These are phyloP conservation scores for Asterophora lycoperdoides DNA, from an alignment of 768 basidiomycete genomes.

Conservation along the genomic window DNA sequence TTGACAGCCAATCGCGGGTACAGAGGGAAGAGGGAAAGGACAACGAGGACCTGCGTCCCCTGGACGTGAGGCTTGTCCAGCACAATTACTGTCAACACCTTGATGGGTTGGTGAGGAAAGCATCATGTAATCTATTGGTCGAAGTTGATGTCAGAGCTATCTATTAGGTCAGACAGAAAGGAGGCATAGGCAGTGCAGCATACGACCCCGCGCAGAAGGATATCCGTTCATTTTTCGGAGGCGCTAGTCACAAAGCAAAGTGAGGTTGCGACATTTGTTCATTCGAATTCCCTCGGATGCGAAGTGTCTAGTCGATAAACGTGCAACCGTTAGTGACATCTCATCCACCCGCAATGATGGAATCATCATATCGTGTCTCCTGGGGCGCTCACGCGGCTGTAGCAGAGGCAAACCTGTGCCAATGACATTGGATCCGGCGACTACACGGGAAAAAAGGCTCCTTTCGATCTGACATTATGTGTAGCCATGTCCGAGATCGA, in stretches of 20 bases:
- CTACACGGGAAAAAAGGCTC: no score
- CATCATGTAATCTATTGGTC: not conserved
- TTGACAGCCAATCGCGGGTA: not conserved
- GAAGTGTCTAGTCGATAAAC: no score
- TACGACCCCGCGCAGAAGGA: conserved; percentile 74
- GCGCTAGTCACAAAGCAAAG: not conserved
- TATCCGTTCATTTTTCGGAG: conserved; percentile 64
- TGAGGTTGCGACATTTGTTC: no score
- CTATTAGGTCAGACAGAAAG: conserved; percentile 55
- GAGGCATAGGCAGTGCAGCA: conserved; percentile 67
- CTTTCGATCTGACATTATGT: no score
- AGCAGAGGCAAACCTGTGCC: no score
- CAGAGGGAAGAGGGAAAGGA: conserved; percentile 23
- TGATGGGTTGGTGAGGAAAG: conserved; percentile 41
- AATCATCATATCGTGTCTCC: no score
- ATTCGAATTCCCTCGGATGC: no score
- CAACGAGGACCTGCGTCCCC: conserved; percentile 20
- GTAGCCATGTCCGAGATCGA: no score
- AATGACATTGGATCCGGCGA: no score
- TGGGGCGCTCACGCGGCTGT: no score
- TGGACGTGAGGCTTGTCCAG: conserved; percentile 44
- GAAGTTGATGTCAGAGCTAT: not conserved
- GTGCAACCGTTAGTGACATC: no score
- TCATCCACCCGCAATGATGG: no score
- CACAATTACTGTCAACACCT: conserved; percentile 57